Evolutionary conservation across 192 early-diverging fungal species (phyloP).

Genomic region (Coemansia sp.): DNA sequence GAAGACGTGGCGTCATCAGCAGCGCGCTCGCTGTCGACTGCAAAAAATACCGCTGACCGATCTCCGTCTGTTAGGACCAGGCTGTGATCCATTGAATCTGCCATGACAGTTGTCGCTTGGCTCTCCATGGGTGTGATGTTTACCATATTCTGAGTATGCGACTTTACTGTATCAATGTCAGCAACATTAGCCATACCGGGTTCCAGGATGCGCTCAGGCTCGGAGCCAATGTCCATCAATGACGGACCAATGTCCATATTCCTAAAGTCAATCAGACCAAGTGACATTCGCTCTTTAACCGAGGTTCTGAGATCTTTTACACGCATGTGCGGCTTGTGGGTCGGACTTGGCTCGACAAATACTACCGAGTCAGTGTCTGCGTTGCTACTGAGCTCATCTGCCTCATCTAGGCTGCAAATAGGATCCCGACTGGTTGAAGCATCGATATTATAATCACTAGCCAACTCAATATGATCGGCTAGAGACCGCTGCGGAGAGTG

Average conservation of each 20-base stretch:
- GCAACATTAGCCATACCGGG: neutral
- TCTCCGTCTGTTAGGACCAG: neutral
- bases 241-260: slow-evolving; percentile 39
- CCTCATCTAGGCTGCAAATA: slow-evolving; percentile 22
- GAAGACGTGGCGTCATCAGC: neutral
- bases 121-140: slow-evolving; percentile 13
- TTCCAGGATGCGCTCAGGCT: slow-evolving; percentile 7
- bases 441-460: neutral
- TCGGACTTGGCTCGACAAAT: slow-evolving; percentile 7
- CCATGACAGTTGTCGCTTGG: slow-evolving; percentile 26
- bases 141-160: neutral
- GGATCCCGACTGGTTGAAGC: neutral
- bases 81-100: slow-evolving; percentile 3
- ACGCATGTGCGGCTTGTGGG: slow-evolving; percentile 10
- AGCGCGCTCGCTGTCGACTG: neutral
- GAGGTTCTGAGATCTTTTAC: slow-evolving; percentile 30
- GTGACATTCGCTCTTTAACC: slow-evolving; percentile 34
- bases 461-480: neutral
- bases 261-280: slow-evolving; percentile 54
- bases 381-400: slow-evolving; percentile 7
- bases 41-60: neutral
- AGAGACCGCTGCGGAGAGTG: slow-evolving; percentile 28
- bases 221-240: slow-evolving; percentile 23
- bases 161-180: neutral
- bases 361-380: slow-evolving; percentile 1